Conservation (phyloP, 192 early-diverging fungal species). For the Pecoramyces ruminantium region DNA sequence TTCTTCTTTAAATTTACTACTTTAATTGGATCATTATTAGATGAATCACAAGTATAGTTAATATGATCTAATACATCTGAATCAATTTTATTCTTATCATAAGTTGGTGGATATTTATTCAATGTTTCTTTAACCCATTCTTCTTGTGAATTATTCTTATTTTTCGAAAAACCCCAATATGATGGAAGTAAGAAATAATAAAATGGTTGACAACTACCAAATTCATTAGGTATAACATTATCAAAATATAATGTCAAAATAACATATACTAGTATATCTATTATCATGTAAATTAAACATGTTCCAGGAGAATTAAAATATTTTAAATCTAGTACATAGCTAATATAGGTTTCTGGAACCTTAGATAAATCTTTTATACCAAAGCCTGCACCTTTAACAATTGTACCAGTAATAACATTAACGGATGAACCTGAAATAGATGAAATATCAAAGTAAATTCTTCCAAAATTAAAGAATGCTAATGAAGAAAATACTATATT, state of each 20-base stretch:
- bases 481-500: constrained; percentile 1
- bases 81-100: constrained; percentile 4
- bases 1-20: not conserved
- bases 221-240: constrained; percentile 61
- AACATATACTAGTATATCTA: constrained; percentile 23
- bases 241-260: constrained; percentile 57
- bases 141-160: constrained; percentile 8
- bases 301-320: constrained; percentile 21
- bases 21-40: not conserved
- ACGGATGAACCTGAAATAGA: constrained; percentile 10
- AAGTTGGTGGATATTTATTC: constrained; percentile 5
- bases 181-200: constrained; percentile 49
- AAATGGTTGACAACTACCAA: constrained; percentile 24
- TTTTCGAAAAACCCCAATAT: constrained; percentile 41
- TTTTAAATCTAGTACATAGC: constrained; percentile 6
- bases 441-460: constrained; percentile 53
- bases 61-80: not conserved
- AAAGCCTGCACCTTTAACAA: not conserved
- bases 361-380: not conserved
- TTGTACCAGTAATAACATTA: not conserved
- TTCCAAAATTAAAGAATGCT: constrained; percentile 42
- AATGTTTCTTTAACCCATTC: constrained; percentile 19
- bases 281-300: constrained; percentile 27
- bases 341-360: not conserved
- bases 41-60: not conserved